A percentile compares a stretch with the other conserved stretches of the same genome.
phyloP scores from a whole-genome alignment of 1,284 basidiomycete species.

The Coniferiporia weirii region DNA sequence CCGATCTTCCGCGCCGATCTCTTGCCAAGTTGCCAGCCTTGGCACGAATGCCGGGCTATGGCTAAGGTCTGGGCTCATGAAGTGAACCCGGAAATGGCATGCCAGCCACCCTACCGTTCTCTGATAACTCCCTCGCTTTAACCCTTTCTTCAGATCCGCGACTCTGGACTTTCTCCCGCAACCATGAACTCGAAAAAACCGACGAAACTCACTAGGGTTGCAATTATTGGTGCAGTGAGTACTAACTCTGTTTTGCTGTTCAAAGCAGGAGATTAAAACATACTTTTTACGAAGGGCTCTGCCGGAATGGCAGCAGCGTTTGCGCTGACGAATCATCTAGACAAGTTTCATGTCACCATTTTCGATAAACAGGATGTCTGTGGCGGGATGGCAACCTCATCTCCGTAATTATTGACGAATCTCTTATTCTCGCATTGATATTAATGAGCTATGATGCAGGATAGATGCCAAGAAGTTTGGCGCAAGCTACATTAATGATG shows the following conservation, averaged over 20 bases:
- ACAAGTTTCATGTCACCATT: conserved; percentile 50
- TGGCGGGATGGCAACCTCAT: conserved; percentile 59
- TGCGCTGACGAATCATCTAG: conserved; percentile 47
- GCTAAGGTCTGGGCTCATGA: too few species aligned
- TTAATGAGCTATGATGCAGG: conserved; percentile 15
- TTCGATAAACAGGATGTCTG: conserved; percentile 47
- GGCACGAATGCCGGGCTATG: too few species aligned
- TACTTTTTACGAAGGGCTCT: conserved; percentile 10
- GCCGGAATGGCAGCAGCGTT: conserved; percentile 54
- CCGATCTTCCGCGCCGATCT: too few species aligned
- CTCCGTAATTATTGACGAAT: conserved; percentile 25
- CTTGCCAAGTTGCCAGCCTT: too few species aligned
- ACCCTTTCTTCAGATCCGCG: neutral
- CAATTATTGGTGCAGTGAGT: conserved; percentile 17
- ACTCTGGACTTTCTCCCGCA: neutral
- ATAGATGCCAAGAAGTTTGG: conserved; percentile 46
- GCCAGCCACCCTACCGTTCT: too few species aligned
- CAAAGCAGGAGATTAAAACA: neutral
- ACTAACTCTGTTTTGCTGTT: neutral
- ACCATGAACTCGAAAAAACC: neutral
- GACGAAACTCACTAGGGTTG: conserved; percentile 6
- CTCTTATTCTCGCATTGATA: neutral
- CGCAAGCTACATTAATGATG: conserved; percentile 54
- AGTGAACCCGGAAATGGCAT: too few species aligned
- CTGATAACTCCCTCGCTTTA: too few species aligned